phyloP scores from a whole-genome alignment of 2,329 filamentous ascomycete genomes.

The Alternaria novae-zelandiae region DNA sequence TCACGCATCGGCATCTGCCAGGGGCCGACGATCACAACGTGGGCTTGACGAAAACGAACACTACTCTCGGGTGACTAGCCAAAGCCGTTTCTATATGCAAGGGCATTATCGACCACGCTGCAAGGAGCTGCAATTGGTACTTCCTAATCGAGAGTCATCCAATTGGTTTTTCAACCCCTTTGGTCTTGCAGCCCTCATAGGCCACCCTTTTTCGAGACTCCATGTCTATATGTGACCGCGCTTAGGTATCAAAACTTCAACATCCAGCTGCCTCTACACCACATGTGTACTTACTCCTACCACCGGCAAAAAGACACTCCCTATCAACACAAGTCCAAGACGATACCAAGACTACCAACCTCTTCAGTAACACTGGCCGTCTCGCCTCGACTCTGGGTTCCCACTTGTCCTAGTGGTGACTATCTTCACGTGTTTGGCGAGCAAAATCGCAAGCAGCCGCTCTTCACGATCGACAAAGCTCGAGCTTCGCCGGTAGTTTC shows the following conservation, averaged over 20 bases:
- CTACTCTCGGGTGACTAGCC: not conserved
- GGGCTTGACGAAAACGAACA: not conserved
- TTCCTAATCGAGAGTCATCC: not conserved
- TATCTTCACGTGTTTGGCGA: not conserved
- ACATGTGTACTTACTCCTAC: not conserved
- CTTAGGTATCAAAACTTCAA: not conserved
- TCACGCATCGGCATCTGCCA: conserved; percentile 1
- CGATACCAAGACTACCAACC: not conserved
- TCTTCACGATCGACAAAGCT: not conserved
- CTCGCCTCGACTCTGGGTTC: not conserved
- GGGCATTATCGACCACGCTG: not conserved
- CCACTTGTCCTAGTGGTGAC: not conserved
- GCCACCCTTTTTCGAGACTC: not conserved
- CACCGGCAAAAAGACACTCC: not conserved
- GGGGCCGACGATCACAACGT: conserved; percentile 1
- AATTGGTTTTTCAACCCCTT: not conserved
- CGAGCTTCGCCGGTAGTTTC: not conserved
- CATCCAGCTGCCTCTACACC: not conserved
- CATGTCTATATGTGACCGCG: not conserved
- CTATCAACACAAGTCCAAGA: not conserved
- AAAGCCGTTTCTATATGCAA: not conserved
- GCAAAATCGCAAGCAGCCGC: not conserved
- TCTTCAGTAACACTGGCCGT: not conserved
- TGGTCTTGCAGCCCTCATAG: not conserved
- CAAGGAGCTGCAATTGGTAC: not conserved